A percentile compares a stretch with the other conserved stretches of the same genome.
These are phyloP conservation scores for Sinapis alba DNA, from an alignment of 441 rosid species.

Conservation along the genomic window DNA sequence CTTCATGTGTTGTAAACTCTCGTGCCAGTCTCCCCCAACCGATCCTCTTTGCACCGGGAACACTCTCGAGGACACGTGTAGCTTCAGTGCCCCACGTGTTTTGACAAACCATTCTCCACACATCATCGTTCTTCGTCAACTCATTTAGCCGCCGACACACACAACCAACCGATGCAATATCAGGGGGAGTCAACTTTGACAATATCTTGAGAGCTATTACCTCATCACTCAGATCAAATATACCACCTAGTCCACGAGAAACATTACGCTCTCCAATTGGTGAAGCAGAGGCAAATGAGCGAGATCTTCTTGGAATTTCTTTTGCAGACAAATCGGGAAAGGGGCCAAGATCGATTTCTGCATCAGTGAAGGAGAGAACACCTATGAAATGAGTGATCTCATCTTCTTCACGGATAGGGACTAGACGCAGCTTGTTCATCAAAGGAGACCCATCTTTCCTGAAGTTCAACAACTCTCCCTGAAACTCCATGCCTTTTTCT, in stretches of 20 bases:
- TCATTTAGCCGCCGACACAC: slow-evolving; percentile 70
- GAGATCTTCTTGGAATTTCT: slow-evolving; percentile 44
- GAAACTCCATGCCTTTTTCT: slow-evolving; percentile 90
- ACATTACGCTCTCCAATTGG: slow-evolving; percentile 68
- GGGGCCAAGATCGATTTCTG: slow-evolving; percentile 62
- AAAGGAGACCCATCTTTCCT: slow-evolving; percentile 90
- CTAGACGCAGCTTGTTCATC: slow-evolving; percentile 79
- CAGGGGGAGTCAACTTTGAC: slow-evolving; percentile 80
- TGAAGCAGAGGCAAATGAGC: slow-evolving; percentile 44
- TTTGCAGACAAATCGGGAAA: slow-evolving; percentile 45
- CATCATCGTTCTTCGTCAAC: slow-evolving; percentile 82
- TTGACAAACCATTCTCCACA: slow-evolving; percentile 96
- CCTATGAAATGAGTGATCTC: slow-evolving; percentile 87
- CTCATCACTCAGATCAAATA: slow-evolving; percentile 81
- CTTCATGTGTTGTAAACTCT: slow-evolving; percentile 95
- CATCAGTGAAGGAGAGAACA: slow-evolving; percentile 81
- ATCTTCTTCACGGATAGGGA: slow-evolving; percentile 88
- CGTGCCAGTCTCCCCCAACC: slow-evolving; percentile 94
- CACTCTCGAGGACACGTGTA: slow-evolving; percentile 79
- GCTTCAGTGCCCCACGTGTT: slow-evolving; percentile 98
- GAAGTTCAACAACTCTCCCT: slow-evolving; percentile 88
- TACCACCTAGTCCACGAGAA: slow-evolving; percentile 70
- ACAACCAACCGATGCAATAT: slow-evolving; percentile 89
- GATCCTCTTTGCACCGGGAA: slow-evolving; percentile 86
- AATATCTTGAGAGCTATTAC: slow-evolving; percentile 80